Percentiles rank a stretch among this genome's conserved stretches.
phyloP scores from a whole-genome alignment of 2,329 filamentous ascomycete species.

The Alternaria sp. region DNA sequence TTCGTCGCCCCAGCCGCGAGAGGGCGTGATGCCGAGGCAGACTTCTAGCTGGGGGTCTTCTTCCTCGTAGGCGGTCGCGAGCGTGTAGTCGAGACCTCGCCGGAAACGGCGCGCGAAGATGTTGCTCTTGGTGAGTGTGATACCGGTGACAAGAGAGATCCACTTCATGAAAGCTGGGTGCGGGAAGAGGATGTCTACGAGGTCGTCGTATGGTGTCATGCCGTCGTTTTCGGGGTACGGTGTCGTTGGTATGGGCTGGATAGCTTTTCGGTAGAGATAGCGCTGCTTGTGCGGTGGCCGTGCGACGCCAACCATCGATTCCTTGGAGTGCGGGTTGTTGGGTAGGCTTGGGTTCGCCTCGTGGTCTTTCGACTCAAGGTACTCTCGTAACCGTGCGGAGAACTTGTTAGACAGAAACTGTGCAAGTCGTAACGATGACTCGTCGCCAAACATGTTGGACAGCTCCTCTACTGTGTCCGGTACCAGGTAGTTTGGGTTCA shows the following conservation, averaged over 20 bases:
- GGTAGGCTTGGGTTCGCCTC: conserved; percentile 54
- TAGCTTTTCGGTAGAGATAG: conserved; percentile 77
- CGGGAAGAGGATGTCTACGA: conserved; percentile 82
- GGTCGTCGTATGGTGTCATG: conserved; percentile 67
- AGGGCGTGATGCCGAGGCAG: conserved; percentile 86
- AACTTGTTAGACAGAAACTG: conserved; percentile 82
- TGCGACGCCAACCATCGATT: conserved; percentile 66
- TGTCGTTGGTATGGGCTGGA: conserved; percentile 46
- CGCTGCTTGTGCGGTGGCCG: conserved; percentile 94
- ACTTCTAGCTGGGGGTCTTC: conserved; percentile 81
- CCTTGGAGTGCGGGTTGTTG: conserved; percentile 39
- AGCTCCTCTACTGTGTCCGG: conserved; percentile 89
- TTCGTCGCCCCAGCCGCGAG: conserved; percentile 80
- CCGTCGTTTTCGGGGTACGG: conserved; percentile 41
- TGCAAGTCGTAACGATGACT: conserved; percentile 82
- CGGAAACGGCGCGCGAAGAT: conserved; percentile 87
- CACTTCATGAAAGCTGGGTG: conserved; percentile 88
- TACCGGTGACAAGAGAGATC: conserved; percentile 82
- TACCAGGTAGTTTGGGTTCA: conserved; percentile 87
- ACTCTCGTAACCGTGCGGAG: conserved; percentile 70
- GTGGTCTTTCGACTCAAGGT: conserved; percentile 65
- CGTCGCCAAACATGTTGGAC: conserved; percentile 77
- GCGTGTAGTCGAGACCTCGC: conserved; percentile 85
- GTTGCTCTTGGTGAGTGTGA: conserved; percentile 74
- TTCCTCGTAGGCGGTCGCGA: conserved; percentile 81